phyloP scores from a whole-genome alignment of 768 basidiomycete genomes.

The Heimioporus sp. region DNA sequence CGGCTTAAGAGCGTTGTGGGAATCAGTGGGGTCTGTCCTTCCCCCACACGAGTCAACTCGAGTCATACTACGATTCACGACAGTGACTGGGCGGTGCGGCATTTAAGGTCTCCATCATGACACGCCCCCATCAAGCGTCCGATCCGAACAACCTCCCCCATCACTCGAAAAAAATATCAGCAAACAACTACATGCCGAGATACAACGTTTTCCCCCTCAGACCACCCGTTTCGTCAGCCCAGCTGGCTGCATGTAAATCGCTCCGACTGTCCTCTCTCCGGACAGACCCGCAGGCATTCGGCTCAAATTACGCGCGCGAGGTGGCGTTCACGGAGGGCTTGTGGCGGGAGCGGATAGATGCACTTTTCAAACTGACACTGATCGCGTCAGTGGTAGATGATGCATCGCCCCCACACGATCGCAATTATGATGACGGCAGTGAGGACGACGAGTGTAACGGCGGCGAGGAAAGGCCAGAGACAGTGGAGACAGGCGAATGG shows the following conservation, averaged over 20 bases:
- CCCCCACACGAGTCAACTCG: too few relatives aligned
- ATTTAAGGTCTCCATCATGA: too few relatives aligned
- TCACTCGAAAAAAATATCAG: neutral
- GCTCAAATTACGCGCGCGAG: constrained; percentile 23
- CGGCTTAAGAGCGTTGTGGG: too few relatives aligned
- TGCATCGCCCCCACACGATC: neutral
- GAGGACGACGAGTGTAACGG: neutral
- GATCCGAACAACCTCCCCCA: neutral
- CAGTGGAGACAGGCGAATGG: constrained; percentile 11
- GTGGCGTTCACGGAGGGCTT: constrained; percentile 16
- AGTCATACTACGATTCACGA: too few relatives aligned
- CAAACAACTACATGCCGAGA: constrained; percentile 1
- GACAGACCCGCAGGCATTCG: constrained; percentile 20
- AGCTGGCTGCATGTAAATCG: constrained; percentile 22
- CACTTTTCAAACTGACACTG: constrained; percentile 10
- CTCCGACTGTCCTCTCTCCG: constrained; percentile 24
- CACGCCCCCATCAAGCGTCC: neutral
- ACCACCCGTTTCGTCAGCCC: constrained; percentile 12
- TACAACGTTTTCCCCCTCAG: constrained; percentile 18
- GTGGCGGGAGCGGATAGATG: constrained; percentile 22
- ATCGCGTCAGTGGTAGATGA: constrained; percentile 10
- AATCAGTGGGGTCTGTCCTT: too few relatives aligned
- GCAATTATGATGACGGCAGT: neutral
- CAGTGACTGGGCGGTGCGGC: too few relatives aligned
- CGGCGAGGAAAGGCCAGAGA: neutral